These are phyloP conservation scores for Incumbomyces delicatus DNA, from an alignment of 2,329 filamentous ascomycete genomes.

Conservation along the genomic window DNA sequence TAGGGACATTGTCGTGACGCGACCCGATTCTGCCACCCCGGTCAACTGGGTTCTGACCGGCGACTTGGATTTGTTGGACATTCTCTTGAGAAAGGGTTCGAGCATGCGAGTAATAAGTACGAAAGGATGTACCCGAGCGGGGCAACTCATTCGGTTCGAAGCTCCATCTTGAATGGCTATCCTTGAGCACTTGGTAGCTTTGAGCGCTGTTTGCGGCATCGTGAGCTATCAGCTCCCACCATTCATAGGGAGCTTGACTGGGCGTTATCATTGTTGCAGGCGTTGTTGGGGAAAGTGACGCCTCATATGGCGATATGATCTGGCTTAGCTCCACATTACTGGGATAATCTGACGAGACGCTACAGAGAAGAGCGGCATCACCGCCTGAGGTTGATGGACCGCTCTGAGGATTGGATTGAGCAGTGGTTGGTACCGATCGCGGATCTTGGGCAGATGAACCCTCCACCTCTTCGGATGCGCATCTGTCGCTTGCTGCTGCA, in stretches of 20 bases:
- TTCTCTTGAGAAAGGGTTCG: background rate
- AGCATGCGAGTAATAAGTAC: background rate
- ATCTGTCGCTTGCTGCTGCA: background rate
- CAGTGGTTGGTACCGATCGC: background rate
- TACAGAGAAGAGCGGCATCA: background rate
- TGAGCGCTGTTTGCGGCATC: slow-evolving; percentile 12
- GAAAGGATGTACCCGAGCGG: background rate
- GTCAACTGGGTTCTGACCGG: background rate
- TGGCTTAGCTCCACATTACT: background rate
- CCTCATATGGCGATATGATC: background rate
- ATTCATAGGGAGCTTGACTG: slow-evolving; percentile 14
- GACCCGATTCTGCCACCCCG: background rate
- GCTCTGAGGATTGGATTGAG: background rate
- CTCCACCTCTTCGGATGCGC: background rate
- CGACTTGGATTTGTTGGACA: background rate
- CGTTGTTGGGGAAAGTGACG: slow-evolving; percentile 1
- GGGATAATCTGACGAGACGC: background rate
- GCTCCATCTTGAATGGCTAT: slow-evolving; percentile 4
- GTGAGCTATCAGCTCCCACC: slow-evolving; percentile 20
- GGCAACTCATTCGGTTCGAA: slow-evolving; percentile 4
- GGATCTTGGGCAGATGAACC: background rate
- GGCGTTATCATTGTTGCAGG: slow-evolving; percentile 2
- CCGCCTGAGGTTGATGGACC: background rate
- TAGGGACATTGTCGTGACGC: background rate
- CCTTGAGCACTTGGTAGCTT: slow-evolving; percentile 3